Evolutionary conservation across 1,139 yeast species (phyloP).

Genomic region (Entelexis paramagnoliae): DNA sequence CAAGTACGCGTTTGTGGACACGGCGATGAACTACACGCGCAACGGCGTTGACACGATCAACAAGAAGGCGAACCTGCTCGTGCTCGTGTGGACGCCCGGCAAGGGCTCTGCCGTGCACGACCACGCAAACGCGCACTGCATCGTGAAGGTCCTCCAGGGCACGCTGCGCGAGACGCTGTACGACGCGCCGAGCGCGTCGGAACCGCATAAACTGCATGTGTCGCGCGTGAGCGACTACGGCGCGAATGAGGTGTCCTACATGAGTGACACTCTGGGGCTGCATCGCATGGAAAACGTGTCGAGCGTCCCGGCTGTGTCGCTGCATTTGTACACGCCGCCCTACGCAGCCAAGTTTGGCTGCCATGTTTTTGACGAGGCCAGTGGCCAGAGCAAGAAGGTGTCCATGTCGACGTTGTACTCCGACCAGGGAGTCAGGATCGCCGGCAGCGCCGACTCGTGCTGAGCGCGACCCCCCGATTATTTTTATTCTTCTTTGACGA

Average conservation of each 20-base stretch:
- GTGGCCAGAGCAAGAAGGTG: conserved; percentile 48
- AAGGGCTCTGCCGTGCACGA: conserved; percentile 60
- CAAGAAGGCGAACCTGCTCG: conserved; percentile 55
- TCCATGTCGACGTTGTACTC: conserved; percentile 49
- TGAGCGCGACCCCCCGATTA: no score
- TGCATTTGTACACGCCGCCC: conserved; percentile 72
- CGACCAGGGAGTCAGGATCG: conserved; percentile 20
- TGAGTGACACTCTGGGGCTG: conserved; percentile 55
- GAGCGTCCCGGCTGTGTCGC: conserved; percentile 47
- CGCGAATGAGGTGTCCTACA: conserved; percentile 51
- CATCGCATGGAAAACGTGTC: conserved; percentile 53
- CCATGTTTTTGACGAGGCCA: conserved; percentile 44
- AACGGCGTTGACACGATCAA: conserved; percentile 61
- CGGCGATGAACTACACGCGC: conserved; percentile 37
- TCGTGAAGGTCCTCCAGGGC: conserved; percentile 52
- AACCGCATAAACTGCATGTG: conserved; percentile 22
- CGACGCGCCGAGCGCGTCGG: conserved; percentile 37
- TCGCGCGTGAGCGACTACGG: conserved; percentile 32
- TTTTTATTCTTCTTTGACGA: neutral
- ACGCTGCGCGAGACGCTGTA: conserved; percentile 49
- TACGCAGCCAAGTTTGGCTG: conserved; percentile 62
- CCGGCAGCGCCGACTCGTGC: conserved; percentile 12
- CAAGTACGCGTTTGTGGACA: conserved; percentile 48
- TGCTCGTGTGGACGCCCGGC: conserved; percentile 67
- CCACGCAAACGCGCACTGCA: conserved; percentile 62